Conservation (phyloP, 2,329 filamentous ascomycete species). For the Metarhizium guizhouense region DNA sequence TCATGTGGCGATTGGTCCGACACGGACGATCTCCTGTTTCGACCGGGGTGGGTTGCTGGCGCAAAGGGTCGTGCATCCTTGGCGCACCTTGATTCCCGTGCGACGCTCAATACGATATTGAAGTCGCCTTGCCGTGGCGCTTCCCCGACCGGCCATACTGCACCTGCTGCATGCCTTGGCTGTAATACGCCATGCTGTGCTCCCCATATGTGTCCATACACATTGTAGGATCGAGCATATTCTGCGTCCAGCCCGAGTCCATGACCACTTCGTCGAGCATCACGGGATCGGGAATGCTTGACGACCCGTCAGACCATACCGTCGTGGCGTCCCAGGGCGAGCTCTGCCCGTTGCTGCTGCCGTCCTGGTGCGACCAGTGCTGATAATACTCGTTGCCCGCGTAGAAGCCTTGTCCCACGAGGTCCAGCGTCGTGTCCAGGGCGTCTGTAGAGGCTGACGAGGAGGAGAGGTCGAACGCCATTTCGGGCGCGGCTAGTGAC, state of each 20-base stretch:
- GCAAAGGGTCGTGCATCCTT: neutral
- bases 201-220: conserved; percentile 4
- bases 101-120: conserved; percentile 5
- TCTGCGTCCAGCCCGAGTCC: conserved; percentile 3
- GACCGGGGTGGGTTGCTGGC: neutral
- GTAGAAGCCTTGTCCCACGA: neutral
- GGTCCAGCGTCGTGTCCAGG: neutral
- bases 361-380: conserved; percentile 1
- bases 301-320: conserved; percentile 6
- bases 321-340: conserved; percentile 7
- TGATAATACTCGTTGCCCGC: conserved; percentile 2
- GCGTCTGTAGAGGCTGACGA: neutral
- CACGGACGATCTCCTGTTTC: neutral
- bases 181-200: conserved; percentile 1
- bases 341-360: neutral
- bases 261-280: conserved; percentile 2
- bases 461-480: conserved; percentile 3
- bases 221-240: conserved; percentile 1
- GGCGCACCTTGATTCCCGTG: neutral
- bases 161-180: neutral
- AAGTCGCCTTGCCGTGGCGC: conserved; percentile 3
- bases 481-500: neutral
- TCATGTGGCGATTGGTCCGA: neutral
- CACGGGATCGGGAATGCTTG: conserved; percentile 3
- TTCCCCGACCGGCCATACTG: conserved; percentile 1